Conservation (phyloP, 2,329 filamentous ascomycete species). For the Zasmidium angulare region DNA sequence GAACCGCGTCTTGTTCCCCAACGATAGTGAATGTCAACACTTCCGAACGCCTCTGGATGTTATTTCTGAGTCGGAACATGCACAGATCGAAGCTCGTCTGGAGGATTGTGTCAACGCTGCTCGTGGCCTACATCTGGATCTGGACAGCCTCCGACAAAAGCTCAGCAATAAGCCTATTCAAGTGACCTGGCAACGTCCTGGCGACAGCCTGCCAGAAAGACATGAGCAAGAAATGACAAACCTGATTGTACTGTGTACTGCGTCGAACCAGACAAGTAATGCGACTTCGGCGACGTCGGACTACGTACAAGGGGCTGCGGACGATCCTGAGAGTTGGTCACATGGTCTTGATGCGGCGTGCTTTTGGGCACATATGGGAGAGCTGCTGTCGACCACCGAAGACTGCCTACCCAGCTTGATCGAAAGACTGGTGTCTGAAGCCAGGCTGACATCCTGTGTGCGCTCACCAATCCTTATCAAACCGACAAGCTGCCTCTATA, state of each 20-base stretch:
- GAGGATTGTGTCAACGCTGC: conserved; percentile 54
- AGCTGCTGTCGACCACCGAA: conserved; percentile 65
- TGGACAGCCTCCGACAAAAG: conserved; percentile 53
- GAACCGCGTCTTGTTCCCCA: conserved; percentile 75
- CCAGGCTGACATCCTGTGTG: conserved; percentile 5
- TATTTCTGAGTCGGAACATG: conserved; percentile 72
- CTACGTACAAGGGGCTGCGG: conserved; percentile 92
- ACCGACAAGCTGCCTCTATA: conserved; percentile 42
- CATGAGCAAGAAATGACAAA: conserved; percentile 49
- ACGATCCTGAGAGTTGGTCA: conserved; percentile 94
- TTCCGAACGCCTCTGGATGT: conserved; percentile 72
- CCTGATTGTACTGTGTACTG: conserved; percentile 80
- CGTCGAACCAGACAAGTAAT: conserved; percentile 71
- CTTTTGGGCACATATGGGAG: conserved; percentile 72
- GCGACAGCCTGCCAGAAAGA: conserved; percentile 52
- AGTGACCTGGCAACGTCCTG: conserved; percentile 77
- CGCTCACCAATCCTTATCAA: conserved; percentile 40
- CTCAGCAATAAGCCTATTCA: conserved; percentile 68
- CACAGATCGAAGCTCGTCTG: conserved; percentile 71
- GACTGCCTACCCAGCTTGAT: conserved; percentile 60
- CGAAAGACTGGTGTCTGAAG: conserved; percentile 38
- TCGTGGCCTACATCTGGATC: conserved; percentile 60
- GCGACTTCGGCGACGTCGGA: conserved; percentile 65
- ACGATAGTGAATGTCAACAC: conserved; percentile 45
- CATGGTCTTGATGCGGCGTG: conserved; percentile 71